These are phyloP conservation scores for Taiozyma sp. DNA, from an alignment of 1,139 yeast genomes.

Conservation along the genomic window DNA sequence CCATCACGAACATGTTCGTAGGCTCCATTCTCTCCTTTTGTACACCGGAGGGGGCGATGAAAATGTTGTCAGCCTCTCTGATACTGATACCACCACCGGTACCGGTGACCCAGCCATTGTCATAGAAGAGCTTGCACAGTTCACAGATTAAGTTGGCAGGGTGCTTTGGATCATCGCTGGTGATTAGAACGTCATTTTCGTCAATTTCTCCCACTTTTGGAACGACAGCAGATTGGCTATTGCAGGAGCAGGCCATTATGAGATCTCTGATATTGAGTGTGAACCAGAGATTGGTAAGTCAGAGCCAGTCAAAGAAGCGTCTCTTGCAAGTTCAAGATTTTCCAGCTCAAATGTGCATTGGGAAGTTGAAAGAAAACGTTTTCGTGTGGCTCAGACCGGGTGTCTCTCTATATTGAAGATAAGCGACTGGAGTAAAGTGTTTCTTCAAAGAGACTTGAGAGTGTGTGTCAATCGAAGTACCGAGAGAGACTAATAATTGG, in stretches of 20 bases:
- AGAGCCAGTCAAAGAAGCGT: no score
- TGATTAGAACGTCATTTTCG: slow-evolving; percentile 29
- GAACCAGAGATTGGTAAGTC: background rate
- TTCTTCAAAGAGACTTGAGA: no score
- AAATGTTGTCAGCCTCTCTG: slow-evolving; percentile 48
- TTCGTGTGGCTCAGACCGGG: background rate
- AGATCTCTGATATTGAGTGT: background rate
- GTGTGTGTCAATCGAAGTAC: no score
- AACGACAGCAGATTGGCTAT: background rate
- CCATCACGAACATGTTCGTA: slow-evolving; percentile 76
- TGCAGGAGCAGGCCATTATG: slow-evolving; percentile 1
- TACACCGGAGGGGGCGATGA: slow-evolving; percentile 91
- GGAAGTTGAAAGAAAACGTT: background rate
- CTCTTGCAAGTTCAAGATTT: background rate
- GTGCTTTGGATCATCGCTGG: slow-evolving; percentile 53
- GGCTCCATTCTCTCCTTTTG: slow-evolving; percentile 88
- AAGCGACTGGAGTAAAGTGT: background rate
- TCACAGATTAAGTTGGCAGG: slow-evolving; percentile 87
- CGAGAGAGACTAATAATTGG: no score
- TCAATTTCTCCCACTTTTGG: slow-evolving; percentile 2
- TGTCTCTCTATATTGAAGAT: background rate
- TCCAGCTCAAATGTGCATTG: background rate
- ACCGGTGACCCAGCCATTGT: slow-evolving; percentile 90
- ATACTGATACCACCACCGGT: slow-evolving; percentile 96
- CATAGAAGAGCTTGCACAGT: slow-evolving; percentile 69